Conservation (phyloP, 2,329 filamentous ascomycete genomes). For the Talaromyces sp. region DNA sequence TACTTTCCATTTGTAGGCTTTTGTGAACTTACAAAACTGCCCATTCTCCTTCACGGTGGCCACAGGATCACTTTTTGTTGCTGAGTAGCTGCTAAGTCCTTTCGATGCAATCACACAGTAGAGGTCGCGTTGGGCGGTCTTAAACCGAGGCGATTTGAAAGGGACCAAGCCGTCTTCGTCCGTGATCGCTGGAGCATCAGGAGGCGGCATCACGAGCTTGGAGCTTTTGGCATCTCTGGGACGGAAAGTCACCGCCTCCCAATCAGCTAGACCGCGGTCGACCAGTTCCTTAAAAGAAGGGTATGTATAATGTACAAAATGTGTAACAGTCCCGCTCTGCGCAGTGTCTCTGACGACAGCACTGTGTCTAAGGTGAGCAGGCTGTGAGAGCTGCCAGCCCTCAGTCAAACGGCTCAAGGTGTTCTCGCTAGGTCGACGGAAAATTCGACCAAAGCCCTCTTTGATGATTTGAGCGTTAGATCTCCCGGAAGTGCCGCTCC, state of each 20-base stretch:
- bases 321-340: conserved; percentile 41
- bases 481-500: conserved; percentile 44
- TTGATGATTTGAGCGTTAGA: conserved; percentile 43
- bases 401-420: conserved; percentile 49
- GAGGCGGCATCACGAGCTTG: conserved; percentile 21
- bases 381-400: conserved; percentile 55
- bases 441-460: conserved; percentile 46
- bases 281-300: conserved; percentile 50
- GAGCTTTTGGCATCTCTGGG: conserved; percentile 26
- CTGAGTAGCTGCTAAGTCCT: conserved; percentile 28
- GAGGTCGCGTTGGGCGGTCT: conserved; percentile 39
- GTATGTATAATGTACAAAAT: conserved; percentile 53
- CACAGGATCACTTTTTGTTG: conserved; percentile 30
- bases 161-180: conserved; percentile 47
- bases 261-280: conserved; percentile 43
- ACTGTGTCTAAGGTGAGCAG: conserved; percentile 51
- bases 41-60: conserved; percentile 13
- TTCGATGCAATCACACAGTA: conserved; percentile 31
- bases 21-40: conserved; percentile 1
- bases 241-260: conserved; percentile 47
- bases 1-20: conserved; percentile 11
- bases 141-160: conserved; percentile 23
- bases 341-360: conserved; percentile 52
- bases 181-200: conserved; percentile 28
- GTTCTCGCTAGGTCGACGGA: conserved; percentile 51